These are phyloP conservation scores for Kuraishia capsulata DNA, from an alignment of 805 yeast genomes.

Conservation along the genomic window DNA sequence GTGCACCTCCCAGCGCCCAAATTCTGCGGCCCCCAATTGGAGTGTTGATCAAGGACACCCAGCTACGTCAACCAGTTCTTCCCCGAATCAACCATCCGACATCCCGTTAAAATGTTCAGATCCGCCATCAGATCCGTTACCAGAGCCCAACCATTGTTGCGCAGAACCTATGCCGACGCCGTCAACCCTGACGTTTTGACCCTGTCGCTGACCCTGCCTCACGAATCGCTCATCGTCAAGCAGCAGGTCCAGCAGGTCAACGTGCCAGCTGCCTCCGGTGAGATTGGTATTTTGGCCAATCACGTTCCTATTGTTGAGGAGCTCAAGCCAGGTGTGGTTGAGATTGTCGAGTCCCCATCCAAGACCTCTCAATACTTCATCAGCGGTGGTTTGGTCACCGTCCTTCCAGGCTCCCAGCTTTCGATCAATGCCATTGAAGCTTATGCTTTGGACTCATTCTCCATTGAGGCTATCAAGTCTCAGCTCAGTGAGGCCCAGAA, in stretches of 20 bases:
- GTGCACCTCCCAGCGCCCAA: too few relatives aligned
- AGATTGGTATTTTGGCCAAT: constrained; percentile 92
- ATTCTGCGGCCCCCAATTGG: too few relatives aligned
- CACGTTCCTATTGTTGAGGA: constrained; percentile 98
- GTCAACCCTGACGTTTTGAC: constrained; percentile 64
- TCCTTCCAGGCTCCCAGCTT: constrained; percentile 87
- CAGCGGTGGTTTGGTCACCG: constrained; percentile 94
- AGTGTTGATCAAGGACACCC: too few relatives aligned
- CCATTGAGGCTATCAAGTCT: constrained; percentile 66
- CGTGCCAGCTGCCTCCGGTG: constrained; percentile 92
- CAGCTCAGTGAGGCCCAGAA: constrained; percentile 91
- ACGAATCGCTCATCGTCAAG: constrained; percentile 28
- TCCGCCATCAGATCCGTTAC: constrained; percentile 53
- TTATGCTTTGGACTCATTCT: constrained; percentile 81
- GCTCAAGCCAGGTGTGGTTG: constrained; percentile 91
- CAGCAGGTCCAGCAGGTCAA: constrained; percentile 58
- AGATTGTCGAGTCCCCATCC: constrained; percentile 70
- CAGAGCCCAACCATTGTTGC: constrained; percentile 47
- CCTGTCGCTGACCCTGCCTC: constrained; percentile 87
- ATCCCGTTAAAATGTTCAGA: constrained; percentile 59
- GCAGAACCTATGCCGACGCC: constrained; percentile 89
- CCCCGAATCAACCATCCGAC: too few relatives aligned
- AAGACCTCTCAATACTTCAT: constrained; percentile 78
- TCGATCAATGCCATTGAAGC: constrained; percentile 94
- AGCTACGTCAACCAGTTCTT: too few relatives aligned